A percentile compares a stretch with the other conserved stretches of the same genome.
Evolutionary conservation across 2,329 filamentous ascomycete genomes (phyloP).

Genomic region (Neofusicoccum parvum): DNA sequence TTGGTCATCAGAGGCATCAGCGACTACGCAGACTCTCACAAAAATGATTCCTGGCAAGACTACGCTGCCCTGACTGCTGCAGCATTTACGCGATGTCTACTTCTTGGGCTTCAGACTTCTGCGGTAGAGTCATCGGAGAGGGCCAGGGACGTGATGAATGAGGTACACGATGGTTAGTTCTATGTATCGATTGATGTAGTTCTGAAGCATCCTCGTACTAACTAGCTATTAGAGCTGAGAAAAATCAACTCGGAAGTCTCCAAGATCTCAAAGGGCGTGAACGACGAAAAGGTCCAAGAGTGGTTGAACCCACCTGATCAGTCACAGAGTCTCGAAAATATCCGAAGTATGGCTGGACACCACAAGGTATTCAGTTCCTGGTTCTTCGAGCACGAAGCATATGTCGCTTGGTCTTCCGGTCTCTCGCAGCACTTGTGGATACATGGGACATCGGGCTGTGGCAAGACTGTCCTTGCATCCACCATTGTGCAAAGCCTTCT

Average conservation of each 20-base stretch:
- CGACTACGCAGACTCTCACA: slow-evolving; percentile 32
- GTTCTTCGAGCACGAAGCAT: background rate
- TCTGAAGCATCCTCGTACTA: background rate
- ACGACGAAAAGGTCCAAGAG: background rate
- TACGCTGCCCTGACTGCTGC: slow-evolving; percentile 28
- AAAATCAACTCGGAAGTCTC: background rate
- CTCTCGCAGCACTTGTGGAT: background rate
- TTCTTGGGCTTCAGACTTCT: background rate
- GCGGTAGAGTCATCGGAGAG: background rate
- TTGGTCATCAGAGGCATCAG: slow-evolving; percentile 32
- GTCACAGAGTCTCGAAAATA: background rate
- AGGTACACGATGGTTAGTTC: background rate
- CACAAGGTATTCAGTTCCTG: background rate
- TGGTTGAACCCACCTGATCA: background rate
- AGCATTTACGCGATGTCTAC: slow-evolving; percentile 26
- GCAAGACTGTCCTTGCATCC: background rate
- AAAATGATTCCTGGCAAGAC: slow-evolving; percentile 30
- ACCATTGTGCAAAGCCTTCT: background rate
- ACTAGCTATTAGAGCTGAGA: no score
- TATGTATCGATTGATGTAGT: background rate
- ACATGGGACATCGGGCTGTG: background rate
- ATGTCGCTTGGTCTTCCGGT: background rate
- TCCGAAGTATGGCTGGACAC: background rate
- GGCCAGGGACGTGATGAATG: background rate
- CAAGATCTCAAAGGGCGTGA: background rate